Conservation (phyloP, 2,329 filamentous ascomycete genomes). For the Tolypocladium pustulatum region DNA sequence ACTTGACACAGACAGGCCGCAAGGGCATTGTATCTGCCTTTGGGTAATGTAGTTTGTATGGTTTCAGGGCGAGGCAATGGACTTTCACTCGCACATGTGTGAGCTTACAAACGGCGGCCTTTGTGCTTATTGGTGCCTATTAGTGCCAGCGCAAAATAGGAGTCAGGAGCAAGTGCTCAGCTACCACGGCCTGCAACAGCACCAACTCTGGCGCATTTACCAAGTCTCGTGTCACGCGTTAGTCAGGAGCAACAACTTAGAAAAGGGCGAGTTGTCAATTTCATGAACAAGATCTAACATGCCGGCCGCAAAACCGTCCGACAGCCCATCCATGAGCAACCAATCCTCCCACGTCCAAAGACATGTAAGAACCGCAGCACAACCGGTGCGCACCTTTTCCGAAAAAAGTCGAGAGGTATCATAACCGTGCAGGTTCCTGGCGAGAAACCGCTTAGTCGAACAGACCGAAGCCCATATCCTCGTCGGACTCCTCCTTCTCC, state of each 20-base stretch:
- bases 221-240: not conserved
- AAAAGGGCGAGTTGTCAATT: constrained; percentile 18
- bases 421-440: constrained; percentile 16
- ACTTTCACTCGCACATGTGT: not conserved
- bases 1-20: not conserved
- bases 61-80: not conserved
- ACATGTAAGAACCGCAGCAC: constrained; percentile 20
- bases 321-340: constrained; percentile 18
- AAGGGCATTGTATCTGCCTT: not conserved
- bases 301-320: constrained; percentile 14
- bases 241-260: not conserved
- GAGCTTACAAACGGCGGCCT: not conserved
- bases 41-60: not conserved
- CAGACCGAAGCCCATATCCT: constrained; percentile 69
- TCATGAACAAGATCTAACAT: constrained; percentile 17
- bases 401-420: constrained; percentile 22
- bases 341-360: constrained; percentile 19
- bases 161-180: too few species aligned
- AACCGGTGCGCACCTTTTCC: constrained; percentile 21
- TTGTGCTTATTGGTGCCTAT: too few species aligned
- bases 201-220: not conserved
- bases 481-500: constrained; percentile 72
- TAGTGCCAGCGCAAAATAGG: not conserved
- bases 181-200: not conserved
- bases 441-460: constrained; percentile 51